Evolutionary conservation across 495 filamentous ascomycete genomes (phyloP), one percentile per base, ranked within the genome.

Genomic region (Talaromyces trachyspermus): DNA sequence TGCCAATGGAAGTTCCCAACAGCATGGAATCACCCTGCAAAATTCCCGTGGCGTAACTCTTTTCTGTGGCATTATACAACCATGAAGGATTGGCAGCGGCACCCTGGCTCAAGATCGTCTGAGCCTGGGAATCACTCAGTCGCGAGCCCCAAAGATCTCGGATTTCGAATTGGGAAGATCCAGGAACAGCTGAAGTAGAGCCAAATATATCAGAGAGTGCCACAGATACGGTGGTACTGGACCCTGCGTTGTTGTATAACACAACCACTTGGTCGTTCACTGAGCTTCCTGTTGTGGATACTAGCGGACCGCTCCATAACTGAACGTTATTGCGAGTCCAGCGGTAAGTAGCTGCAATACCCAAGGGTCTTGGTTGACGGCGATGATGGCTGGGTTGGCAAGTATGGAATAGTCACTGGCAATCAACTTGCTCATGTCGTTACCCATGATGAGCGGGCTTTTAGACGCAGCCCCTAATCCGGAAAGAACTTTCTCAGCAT

Each of bases 111-210:
- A 77, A 58, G 46, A 75, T 66, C 1, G 61, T 46, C 15, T 53
- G 41, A 2, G 71, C 74, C 23, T 61, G 60, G 7, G 29, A 57
- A 18, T 67, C 52, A 35, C 43, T 55, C 71, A 79, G 73, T 3
- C 75, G 61, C 36, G 70, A 65, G 12, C 63, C 75, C 76, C 76
- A 80, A 2, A 78, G 60, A 51, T 80, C 74, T 39, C 69, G 65
- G 0, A 79, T 59, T 43, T 71, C 71, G 72, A 74, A 78, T 18
- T 27, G n/a, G 3, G 26, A 7, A 30, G 41, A 44, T 7, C 3
- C 29, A 9, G 41, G 14, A n/a, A 40, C 17, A 36, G 32, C 8
- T 12, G 32, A 36, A 18, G n/a, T 5, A n/a, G 27, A 12, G n/a
- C 17, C 9, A 14, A 41, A 27, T 4, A 26, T 14, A 2, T 30